These are phyloP conservation scores for Vaccinium myrtillus DNA, from an alignment of 148 eudicot species.

Conservation along the genomic window DNA sequence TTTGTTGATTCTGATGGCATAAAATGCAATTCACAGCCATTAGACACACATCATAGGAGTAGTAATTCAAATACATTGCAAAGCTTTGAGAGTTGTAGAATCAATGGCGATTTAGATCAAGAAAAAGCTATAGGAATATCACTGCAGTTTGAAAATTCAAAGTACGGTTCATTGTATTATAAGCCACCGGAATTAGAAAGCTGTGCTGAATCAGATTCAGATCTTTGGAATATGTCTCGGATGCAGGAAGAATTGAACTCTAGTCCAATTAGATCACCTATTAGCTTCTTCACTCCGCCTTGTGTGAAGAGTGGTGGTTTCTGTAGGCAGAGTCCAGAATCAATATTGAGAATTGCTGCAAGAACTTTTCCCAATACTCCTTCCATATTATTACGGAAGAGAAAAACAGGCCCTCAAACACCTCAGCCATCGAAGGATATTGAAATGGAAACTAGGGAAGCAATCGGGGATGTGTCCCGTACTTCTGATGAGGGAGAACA, in stretches of 20 bases:
- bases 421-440: conserved; percentile 31
- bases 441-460: conserved; percentile 32
- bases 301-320: conserved; percentile 48
- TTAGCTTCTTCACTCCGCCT: conserved; percentile 70
- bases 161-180: conserved; percentile 54
- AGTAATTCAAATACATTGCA: conserved; percentile 22
- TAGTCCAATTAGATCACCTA: conserved; percentile 36
- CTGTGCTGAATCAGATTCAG: conserved; percentile 37
- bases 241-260: conserved; percentile 31
- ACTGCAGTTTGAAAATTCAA: conserved; percentile 30
- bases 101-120: conserved; percentile 27
- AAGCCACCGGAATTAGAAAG: conserved; percentile 51
- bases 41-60: conserved; percentile 22
- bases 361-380: conserved; percentile 78
- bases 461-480: conserved; percentile 25
- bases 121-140: conserved; percentile 37
- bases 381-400: conserved; percentile 77
- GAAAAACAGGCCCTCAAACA: conserved; percentile 43
- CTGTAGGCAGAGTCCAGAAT: conserved; percentile 59
- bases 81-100: conserved; percentile 31
- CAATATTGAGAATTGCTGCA: conserved; percentile 79
- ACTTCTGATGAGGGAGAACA: conserved; percentile 25
- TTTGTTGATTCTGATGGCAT: conserved; percentile 44
- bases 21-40: conserved; percentile 27
- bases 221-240: conserved; percentile 26